These are phyloP conservation scores for Tricholomella constricta DNA, from an alignment of 768 basidiomycete genomes.

Conservation along the genomic window DNA sequence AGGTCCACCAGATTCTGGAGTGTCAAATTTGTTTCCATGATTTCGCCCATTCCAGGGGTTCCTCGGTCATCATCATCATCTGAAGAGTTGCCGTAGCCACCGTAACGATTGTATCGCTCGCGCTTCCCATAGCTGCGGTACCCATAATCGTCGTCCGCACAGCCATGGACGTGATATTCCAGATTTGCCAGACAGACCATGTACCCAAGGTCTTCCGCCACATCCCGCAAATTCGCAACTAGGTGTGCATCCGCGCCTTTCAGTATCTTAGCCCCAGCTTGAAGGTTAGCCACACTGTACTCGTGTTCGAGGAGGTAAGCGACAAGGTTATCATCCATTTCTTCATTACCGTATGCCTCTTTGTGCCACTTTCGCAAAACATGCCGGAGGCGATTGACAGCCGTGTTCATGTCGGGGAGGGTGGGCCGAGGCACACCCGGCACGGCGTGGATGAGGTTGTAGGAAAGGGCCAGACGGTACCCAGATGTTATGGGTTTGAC, in stretches of 20 bases:
- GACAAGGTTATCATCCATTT: slow-evolving; percentile 20
- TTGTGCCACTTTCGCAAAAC: slow-evolving; percentile 41
- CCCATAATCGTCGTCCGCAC: slow-evolving; percentile 1
- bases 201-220: slow-evolving; percentile 12
- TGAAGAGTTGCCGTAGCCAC: slow-evolving; percentile 8
- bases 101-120: not conserved
- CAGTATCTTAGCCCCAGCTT: slow-evolving; percentile 12
- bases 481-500: slow-evolving; percentile 50
- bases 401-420: slow-evolving; percentile 26
- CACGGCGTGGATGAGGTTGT: slow-evolving; percentile 48
- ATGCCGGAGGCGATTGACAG: slow-evolving; percentile 25
- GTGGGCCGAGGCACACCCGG: slow-evolving; percentile 28
- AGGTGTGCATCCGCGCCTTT: slow-evolving; percentile 24
- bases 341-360: slow-evolving; percentile 19
- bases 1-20: slow-evolving; percentile 34
- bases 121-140: slow-evolving; percentile 1
- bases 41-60: slow-evolving; percentile 26
- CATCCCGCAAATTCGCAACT: slow-evolving; percentile 7
- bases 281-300: slow-evolving; percentile 31
- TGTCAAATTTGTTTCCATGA: slow-evolving; percentile 16
- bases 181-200: slow-evolving; percentile 12
- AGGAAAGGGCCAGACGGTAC: slow-evolving; percentile 51
- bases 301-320: slow-evolving; percentile 37
- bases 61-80: slow-evolving; percentile 21
- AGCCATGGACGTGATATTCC: slow-evolving; percentile 3